Evolutionary conservation across 1,284 basidiomycete genomes (phyloP), one percentile per base, ranked within the genome.

Genomic region (Gomphus sp.): DNA sequence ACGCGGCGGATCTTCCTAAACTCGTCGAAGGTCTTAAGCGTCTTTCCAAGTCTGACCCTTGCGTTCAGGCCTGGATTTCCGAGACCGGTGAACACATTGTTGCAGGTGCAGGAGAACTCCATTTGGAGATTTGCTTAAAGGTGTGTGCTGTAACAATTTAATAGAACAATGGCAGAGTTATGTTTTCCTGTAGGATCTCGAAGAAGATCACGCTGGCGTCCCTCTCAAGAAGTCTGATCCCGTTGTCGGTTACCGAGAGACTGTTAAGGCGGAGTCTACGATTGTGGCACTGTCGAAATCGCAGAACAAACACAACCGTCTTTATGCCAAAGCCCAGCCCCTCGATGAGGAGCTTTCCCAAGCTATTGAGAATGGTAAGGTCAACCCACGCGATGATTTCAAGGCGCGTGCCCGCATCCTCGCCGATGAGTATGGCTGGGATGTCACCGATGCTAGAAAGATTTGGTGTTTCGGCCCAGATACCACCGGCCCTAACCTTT

Each of bases 391-490:
- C 74, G 97, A 99, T 74, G 97, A 99, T 84, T 94, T 92, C 84
- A 99, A 99, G 82, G 74, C 82, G 66, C 93, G 97, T 69, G 97
- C 95, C 58, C 93, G 97, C 80, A 72, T 93, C 71, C 84, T 99
- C 64, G 96, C 97, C 63, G 97, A 99, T 74, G 93, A 98, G 67
- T 91, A 80, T 73, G 93, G 93, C 63, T 99, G 97, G 97, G 97
- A 99, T 75, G 95, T 99, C 67, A 97, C 96, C 64, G 97, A 99
- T 71, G 97, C 97, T 67, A 85, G 97, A 74, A 98, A 98, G 85
- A 98, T 99, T 71, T 99, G 97, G 97, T 93, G 91, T 78, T 99
- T 99, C 81, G 96, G 96, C 69, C 97, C 97, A 66, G 97, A 99
- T 69, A 98, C 93, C 60, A 95, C 91, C 66, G 97, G 97, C 61